These are phyloP conservation scores for Phaseolus lunatus DNA, from an alignment of 306 rosid species.

Conservation along the genomic window DNA sequence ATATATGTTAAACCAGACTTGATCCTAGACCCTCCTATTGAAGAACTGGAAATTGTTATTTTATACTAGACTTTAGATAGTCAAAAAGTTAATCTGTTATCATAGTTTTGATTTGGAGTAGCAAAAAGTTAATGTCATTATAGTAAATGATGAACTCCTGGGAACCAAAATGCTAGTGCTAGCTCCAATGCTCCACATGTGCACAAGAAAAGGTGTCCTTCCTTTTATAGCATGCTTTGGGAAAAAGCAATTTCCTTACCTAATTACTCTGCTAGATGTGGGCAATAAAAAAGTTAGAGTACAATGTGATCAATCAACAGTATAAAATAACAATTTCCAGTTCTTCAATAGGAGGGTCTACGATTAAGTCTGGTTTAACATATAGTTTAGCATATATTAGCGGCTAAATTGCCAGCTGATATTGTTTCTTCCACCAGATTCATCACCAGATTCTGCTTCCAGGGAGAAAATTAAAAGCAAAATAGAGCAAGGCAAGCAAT, in stretches of 20 bases:
- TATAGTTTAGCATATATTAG: neutral
- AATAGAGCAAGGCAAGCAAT: constrained; percentile 39
- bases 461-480: constrained; percentile 35
- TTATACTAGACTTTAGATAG: constrained; percentile 15
- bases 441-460: constrained; percentile 52
- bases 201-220: constrained; percentile 41
- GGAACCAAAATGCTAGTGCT: constrained; percentile 41
- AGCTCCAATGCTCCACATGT: constrained; percentile 9
- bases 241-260: constrained; percentile 53
- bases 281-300: neutral
- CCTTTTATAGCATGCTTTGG: constrained; percentile 45
- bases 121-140: neutral
- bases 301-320: constrained; percentile 16
- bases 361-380: neutral
- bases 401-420: neutral
- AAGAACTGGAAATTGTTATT: constrained; percentile 22
- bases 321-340: constrained; percentile 31
- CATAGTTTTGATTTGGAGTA: neutral
- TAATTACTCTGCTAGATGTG: constrained; percentile 28
- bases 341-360: neutral
- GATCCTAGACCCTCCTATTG: neutral
- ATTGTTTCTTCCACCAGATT: constrained; percentile 37
- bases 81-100: neutral
- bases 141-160: constrained; percentile 38
- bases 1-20: constrained; percentile 2